A percentile compares a stretch with the other conserved stretches of the same genome.
Evolutionary conservation across 768 basidiomycete species (phyloP).

Genomic region (Termitomyces sp.): DNA sequence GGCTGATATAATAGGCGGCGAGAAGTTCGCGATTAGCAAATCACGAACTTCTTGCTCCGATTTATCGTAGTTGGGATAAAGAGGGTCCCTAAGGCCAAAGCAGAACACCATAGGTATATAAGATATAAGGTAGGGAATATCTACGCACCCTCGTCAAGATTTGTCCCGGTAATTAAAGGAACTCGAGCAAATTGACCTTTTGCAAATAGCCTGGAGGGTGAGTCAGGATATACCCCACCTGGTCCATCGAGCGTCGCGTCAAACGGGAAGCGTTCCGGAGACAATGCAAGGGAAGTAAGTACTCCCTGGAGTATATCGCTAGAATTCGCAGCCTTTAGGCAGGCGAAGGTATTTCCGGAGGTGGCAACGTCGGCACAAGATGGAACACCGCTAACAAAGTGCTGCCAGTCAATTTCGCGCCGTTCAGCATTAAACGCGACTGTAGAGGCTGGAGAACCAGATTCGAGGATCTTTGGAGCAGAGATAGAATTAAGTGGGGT

Average conservation of each 20-base stretch:
- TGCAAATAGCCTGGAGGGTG: conserved; percentile 32
- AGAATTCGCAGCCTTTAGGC: conserved; percentile 28
- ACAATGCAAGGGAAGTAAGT: conserved; percentile 18
- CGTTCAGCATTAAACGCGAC: conserved; percentile 28
- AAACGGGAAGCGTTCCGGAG: conserved; percentile 32
- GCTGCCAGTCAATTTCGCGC: conserved; percentile 28
- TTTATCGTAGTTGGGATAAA: conserved; percentile 24
- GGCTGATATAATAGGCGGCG: conserved; percentile 25
- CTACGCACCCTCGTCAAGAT: conserved; percentile 42
- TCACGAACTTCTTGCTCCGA: conserved; percentile 23
- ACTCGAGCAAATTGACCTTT: conserved; percentile 34
- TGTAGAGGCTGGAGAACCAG: conserved; percentile 35
- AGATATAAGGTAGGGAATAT: background rate
- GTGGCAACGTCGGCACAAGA: conserved; percentile 24
- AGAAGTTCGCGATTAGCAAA: conserved; percentile 22
- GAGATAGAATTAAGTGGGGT: background rate
- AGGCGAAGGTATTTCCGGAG: conserved; percentile 31
- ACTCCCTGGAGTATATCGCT: conserved; percentile 29
- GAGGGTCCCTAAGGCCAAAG: conserved; percentile 27
- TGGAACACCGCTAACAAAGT: conserved; percentile 28
- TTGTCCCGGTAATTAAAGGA: conserved; percentile 45
- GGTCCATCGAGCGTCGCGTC: conserved; percentile 40
- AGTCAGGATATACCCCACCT: conserved; percentile 36
- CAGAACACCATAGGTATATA: background rate
- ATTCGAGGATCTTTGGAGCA: conserved; percentile 40